Evolutionary conservation across 2,329 filamentous ascomycete species (phyloP), one percentile per base, ranked within the genome.

Genomic region (Ceratocystis papillata): DNA sequence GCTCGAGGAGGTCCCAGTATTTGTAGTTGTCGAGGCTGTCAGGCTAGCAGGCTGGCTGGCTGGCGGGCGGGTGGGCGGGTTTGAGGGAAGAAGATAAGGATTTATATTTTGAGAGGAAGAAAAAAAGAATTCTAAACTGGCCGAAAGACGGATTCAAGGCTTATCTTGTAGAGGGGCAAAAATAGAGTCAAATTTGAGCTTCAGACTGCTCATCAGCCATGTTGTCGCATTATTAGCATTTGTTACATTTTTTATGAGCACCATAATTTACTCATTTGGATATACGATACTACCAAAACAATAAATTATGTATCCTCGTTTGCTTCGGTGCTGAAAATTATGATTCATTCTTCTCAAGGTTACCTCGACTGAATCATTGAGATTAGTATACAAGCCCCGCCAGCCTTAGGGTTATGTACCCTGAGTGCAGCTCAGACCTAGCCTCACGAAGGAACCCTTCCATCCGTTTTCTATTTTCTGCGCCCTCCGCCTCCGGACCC

Each of bases 111-210:
- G 10, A 33, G 30, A 44, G 41, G 41, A 22, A 46, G 37, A 48
- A 46, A 45, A 61, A 65, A n/a, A 53, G 10, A 61, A 22, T 20
- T 50, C n/a, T 61, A 37, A 46, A 44, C 37, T 22, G 62, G 62
- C 28, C n/a, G 33, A 37, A 53, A 15, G 25, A 41, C 53, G 53
- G 53, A 57, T 57, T 30, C 28, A 41, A 41, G 37, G 37, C 37
- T 41, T 41, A 41, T 41, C 12, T 30, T 33, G 53, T 30, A 30
- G 53, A 57, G 53, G 53, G 53, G 53, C 53, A 57, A 57, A 57
- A 57, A 41, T 41, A 41, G 12, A 33, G 25, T 15, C 53, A 63
- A 53, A 41, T 41, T 53, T 62, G 25, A 41, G 30, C 8, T n/a
- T 50, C 45, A 37, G 0, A 41, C 37, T 41, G 10, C 37, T 17